Conservation (phyloP, 1,139 yeast species). For the Yarrowia galli region DNA sequence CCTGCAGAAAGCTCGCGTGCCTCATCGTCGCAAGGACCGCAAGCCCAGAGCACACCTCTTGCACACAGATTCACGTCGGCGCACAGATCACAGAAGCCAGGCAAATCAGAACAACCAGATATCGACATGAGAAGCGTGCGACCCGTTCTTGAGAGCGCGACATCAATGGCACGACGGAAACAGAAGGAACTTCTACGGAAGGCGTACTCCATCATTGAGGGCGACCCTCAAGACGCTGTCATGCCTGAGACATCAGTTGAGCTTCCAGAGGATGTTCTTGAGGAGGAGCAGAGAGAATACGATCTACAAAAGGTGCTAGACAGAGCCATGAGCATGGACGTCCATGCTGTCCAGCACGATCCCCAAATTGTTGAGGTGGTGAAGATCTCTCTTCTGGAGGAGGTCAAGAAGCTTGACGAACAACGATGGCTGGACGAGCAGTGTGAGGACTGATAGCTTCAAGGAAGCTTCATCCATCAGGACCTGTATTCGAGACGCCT, state of each 20-base stretch:
- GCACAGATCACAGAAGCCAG: slow-evolving; percentile 10
- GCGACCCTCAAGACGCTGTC: slow-evolving; percentile 22
- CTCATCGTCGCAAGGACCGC: slow-evolving; percentile 11
- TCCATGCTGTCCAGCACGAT: slow-evolving; percentile 23
- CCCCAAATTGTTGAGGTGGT: slow-evolving; percentile 23
- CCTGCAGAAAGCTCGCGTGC: slow-evolving; percentile 11
- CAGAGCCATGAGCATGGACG: slow-evolving; percentile 31
- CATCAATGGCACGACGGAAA: slow-evolving; percentile 26
- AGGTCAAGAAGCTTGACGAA: slow-evolving; percentile 28
- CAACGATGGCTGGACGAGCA: slow-evolving; percentile 32
- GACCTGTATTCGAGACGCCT: background rate
- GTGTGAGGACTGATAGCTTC: background rate
- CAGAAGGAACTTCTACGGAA: slow-evolving; percentile 27
- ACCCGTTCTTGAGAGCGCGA: slow-evolving; percentile 26
- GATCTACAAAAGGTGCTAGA: slow-evolving; percentile 34
- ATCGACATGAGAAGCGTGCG: slow-evolving; percentile 23
- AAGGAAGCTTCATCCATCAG: background rate
- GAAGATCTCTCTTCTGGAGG: slow-evolving; percentile 19
- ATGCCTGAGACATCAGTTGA: slow-evolving; percentile 33
- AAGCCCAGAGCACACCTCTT: slow-evolving; percentile 22
- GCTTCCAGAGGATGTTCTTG: slow-evolving; percentile 30
- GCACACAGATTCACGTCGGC: slow-evolving; percentile 27
- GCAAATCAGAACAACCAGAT: slow-evolving; percentile 16
- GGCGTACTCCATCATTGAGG: slow-evolving; percentile 34
- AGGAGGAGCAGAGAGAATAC: slow-evolving; percentile 32